Base-by-base conservation (phyloP, 306 rosid genomes). In the Cyclanthera cordifolia region DNA sequence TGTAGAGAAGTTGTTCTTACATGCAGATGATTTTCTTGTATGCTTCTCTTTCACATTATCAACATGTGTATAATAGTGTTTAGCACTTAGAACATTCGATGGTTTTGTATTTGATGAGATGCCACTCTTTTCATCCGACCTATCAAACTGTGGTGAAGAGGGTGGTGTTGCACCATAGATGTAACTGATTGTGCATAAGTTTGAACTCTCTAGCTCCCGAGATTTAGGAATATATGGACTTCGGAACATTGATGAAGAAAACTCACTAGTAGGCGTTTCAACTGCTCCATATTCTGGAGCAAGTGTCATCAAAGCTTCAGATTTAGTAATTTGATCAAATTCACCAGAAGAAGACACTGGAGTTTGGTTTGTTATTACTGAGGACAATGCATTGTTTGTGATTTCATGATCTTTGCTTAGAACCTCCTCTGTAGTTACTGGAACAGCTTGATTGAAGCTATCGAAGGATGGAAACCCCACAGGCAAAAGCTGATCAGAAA, bases 281-380 rank as follows among this genome's bases (percentile, higher is more conserved):
- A 93, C 98, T 32, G 98, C 98, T 70, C 98, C 96, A 86, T 86
- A 93, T 79, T 93, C 98, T 65, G 88, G 81, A 78, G 98, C 95
- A 80, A 93, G 84, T 75, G 95, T 86, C 95, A 93, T 86, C 86
- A 93, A 79, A 69, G 98, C 98, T 81, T 93, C 98, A 73, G 91
- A 88, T 83, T 93, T 93, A 54, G 83, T 73, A 73, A 93, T 86
- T 76, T 87, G 98, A 85, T 89, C 96, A 79, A 89, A 87, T 79
- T 87, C 98, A 1, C 85, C 81, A 10, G 77, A 66, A 80, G 83
- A 79, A 78, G 80, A 76, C 78, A 79, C 72, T 72, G 83, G 81
- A 75, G 87, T 74, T 66, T 80, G 82, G 82, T 81, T 82, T 49
- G 65, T 30, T 48, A 82, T 81, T 77, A 79, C 85, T 4, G 76